phyloP scores from a whole-genome alignment of 495 filamentous ascomycete genomes.

The Letharia columbiana region DNA sequence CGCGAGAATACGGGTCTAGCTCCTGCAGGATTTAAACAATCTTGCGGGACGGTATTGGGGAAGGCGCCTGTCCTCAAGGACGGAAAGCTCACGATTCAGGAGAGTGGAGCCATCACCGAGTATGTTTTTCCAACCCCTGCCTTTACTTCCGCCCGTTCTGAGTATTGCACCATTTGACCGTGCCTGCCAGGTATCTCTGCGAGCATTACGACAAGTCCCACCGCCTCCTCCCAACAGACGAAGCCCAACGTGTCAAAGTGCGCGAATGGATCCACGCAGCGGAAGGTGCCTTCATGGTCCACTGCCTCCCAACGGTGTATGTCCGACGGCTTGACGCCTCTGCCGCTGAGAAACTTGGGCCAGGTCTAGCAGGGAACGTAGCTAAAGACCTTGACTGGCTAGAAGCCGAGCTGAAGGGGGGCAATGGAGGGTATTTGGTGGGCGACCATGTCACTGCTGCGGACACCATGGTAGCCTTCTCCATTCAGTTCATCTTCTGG shows the following conservation, averaged over 20 bases:
- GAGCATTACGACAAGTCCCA: conserved; percentile 32
- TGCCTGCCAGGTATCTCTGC: conserved; percentile 28
- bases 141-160: not conserved
- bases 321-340: conserved; percentile 26
- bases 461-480: conserved; percentile 34
- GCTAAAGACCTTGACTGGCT: conserved; percentile 33
- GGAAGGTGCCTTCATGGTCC: conserved; percentile 33
- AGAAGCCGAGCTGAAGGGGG: conserved; percentile 27
- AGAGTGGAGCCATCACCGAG: conserved; percentile 36
- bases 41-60: conserved; percentile 27
- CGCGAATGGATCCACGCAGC: conserved; percentile 34
- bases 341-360: conserved; percentile 22
- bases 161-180: not conserved
- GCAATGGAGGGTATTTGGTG: conserved; percentile 28
- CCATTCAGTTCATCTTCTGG: conserved; percentile 30
- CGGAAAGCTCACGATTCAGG: conserved; percentile 28
- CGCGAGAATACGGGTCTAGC: conserved; percentile 27
- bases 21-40: conserved; percentile 28
- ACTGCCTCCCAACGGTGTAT: conserved; percentile 32
- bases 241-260: conserved; percentile 22
- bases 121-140: conserved; percentile 7
- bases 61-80: conserved; percentile 34
- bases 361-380: conserved; percentile 28
- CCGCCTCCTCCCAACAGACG: conserved; percentile 25
- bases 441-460: conserved; percentile 31